These are phyloP conservation scores for Penicillium sp. DNA, from an alignment of 2,329 filamentous ascomycete genomes.

Conservation along the genomic window DNA sequence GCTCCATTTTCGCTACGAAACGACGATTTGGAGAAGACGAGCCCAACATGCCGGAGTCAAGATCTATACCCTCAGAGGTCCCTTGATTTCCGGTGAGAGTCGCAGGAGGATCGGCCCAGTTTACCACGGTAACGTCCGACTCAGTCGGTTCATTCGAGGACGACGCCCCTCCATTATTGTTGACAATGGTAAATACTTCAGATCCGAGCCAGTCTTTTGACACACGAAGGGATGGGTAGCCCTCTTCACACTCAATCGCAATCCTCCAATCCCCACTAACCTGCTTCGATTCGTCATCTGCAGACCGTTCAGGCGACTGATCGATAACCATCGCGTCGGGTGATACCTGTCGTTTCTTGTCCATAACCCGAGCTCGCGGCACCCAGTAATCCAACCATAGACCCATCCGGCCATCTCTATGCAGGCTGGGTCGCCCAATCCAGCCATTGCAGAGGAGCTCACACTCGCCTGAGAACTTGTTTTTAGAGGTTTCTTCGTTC, in stretches of 20 bases:
- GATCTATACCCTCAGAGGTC: constrained; percentile 41
- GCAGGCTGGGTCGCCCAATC: constrained; percentile 49
- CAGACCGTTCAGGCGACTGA: constrained; percentile 24
- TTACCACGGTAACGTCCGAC: constrained; percentile 38
- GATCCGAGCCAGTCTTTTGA: constrained; percentile 50
- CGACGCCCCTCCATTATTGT: constrained; percentile 29
- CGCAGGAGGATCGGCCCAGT: constrained; percentile 46
- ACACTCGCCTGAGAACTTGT: constrained; percentile 36
- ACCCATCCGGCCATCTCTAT: constrained; percentile 45
- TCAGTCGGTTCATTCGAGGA: constrained; percentile 27
- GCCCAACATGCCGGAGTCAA: constrained; percentile 44
- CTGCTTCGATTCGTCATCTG: constrained; percentile 25
- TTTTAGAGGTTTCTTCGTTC: constrained; percentile 45
- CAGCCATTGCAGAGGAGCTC: constrained; percentile 48
- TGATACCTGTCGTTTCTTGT: constrained; percentile 34
- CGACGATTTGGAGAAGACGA: constrained; percentile 48
- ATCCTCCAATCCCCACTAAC: constrained; percentile 40
- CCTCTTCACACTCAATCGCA: constrained; percentile 51
- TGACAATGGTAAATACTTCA: constrained; percentile 38
- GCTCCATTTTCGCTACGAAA: constrained; percentile 50
- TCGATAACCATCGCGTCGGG: constrained; percentile 42
- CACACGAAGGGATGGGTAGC: constrained; percentile 49
- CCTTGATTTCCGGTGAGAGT: constrained; percentile 39
- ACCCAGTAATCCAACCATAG: constrained; percentile 51
- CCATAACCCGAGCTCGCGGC: constrained; percentile 40